Evolutionary conservation across 441 rosid genomes (phyloP), one percentile per base, ranked within the genome.

Genomic region (Pelargonium citronellum): DNA sequence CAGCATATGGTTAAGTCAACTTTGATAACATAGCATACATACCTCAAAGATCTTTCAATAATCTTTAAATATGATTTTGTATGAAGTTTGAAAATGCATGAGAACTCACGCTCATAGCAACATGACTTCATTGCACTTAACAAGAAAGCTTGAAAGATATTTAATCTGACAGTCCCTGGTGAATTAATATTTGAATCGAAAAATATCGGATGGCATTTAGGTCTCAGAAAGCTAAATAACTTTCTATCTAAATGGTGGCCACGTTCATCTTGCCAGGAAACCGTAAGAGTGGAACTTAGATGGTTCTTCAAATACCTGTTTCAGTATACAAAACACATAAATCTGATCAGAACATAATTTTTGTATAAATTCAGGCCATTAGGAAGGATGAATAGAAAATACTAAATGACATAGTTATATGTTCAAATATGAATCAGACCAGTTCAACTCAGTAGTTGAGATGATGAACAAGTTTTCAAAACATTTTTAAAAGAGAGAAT

Each of bases 111-210:
- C 46, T 85, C 73, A 72, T 87, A 88, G 75, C 97, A 86, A 69
- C 89, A 97, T 76, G 83, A 89, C 74, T 91, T 95, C 97, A 95
- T 92, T 17, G 97, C 98, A 74, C 87, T 83, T 71, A 92, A 70
- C 81, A 95, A 72, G 71, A 95, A 90, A 58, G 83, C 80, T 80
- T 95, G 98, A 78, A 89, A 92, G 83, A 90, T 80, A 77, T 92
- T 95, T 79, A 95, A 74, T 85, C 93, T 85, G 61, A 87, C 87
- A 30, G 86, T 84, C 44, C 77, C 82, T 39, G 85, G 80, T 0
- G 96, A 84, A 79, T 95, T 91, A 72, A 92, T 88, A 77, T 91
- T 87, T 0, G 89, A 83, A 79, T 95, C 97, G 6, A 83, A 88
- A 80, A 95, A 86, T 70, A 89, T 72, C 64, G 96, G 86, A 81